Base-by-base conservation (phyloP, 2,329 filamentous ascomycete species). In the Alternaria sp. region DNA sequence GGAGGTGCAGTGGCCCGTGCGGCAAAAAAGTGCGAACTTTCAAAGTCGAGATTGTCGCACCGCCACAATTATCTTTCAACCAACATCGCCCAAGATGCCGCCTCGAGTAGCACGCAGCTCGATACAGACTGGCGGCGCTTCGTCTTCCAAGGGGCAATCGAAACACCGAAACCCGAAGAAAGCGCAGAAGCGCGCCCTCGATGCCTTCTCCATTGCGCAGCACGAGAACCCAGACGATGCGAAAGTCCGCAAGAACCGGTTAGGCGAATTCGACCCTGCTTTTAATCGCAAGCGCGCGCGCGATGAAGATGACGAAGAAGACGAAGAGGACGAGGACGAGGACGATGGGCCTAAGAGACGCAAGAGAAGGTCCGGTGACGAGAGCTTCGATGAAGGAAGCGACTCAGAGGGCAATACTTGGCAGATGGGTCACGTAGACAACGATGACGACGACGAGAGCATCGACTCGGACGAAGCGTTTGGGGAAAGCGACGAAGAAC, bases 321-420 rank as follows among this genome's bases (percentile, higher is more conserved):
- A 74, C 3, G 71, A 73, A 1, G 75, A 74, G 1, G 69, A 69
- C 1, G 69, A 69, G 1, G 70, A 71, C 14, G 75, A 66, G 48
- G 74, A 60, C 41, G 72, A 42, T 43, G 59, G 34, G 55, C 66
- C 69, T 48, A 81, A 80, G 66, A 71, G 74, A 39, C 63, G 67
- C 7, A 74, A 71, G 65, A 59, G 61, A 44, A 62, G 64, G 28
- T 65, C 65, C 24, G 70, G 61, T 38, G 77, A 82, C 28, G 84
- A 85, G 16, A 91, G 94, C 56, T 69, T 68, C n/a, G 88, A 89
- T 59, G 88, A 89, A 64, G 92, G 91, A 9, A 94, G 90, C 68
- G 94, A 97, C 73, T 92, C 90, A 62, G 91, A 94, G 62, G 93
- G 93, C 22, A 91, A 96, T 70, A 88, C 91, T 72, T 97, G 93